phyloP scores from a whole-genome alignment of 2,329 filamentous ascomycete genomes.

The Ciborinia camelliae region DNA sequence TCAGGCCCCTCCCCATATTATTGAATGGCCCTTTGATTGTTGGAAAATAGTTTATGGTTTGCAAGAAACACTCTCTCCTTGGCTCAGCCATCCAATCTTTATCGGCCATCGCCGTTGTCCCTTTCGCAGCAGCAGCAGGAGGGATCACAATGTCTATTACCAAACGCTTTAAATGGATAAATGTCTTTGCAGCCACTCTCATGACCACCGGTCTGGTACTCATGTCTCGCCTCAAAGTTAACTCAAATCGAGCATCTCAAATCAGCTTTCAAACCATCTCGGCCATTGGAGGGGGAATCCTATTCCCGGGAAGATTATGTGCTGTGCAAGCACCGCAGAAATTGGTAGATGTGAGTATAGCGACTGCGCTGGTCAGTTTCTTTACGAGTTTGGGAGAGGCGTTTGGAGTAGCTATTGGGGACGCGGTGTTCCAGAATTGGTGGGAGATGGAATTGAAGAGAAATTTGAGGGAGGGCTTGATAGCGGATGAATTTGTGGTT shows the following conservation, averaged over 20 bases:
- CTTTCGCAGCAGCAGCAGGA: slow-evolving; percentile 10
- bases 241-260: slow-evolving; percentile 20
- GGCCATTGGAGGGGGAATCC: slow-evolving; percentile 22
- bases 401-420: slow-evolving; percentile 33
- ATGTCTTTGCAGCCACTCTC: slow-evolving; percentile 13
- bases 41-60: background rate
- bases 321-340: slow-evolving; percentile 24
- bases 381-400: slow-evolving; percentile 32
- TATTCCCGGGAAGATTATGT: slow-evolving; percentile 24
- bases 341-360: slow-evolving; percentile 25
- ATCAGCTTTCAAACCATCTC: slow-evolving; percentile 23
- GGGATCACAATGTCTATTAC: slow-evolving; percentile 19
- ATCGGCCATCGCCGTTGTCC: background rate
- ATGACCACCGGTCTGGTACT: slow-evolving; percentile 17
- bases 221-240: slow-evolving; percentile 20
- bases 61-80: background rate
- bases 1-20: background rate
- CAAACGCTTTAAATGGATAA: slow-evolving; percentile 20
- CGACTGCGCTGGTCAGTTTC: slow-evolving; percentile 28
- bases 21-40: background rate
- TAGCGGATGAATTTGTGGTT: slow-evolving; percentile 19
- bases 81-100: background rate
- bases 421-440: slow-evolving; percentile 28
- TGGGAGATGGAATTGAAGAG: slow-evolving; percentile 19
- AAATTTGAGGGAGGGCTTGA: background rate